Evolutionary conservation across 768 basidiomycete species (phyloP).

Genomic region (Trametes punicea): DNA sequence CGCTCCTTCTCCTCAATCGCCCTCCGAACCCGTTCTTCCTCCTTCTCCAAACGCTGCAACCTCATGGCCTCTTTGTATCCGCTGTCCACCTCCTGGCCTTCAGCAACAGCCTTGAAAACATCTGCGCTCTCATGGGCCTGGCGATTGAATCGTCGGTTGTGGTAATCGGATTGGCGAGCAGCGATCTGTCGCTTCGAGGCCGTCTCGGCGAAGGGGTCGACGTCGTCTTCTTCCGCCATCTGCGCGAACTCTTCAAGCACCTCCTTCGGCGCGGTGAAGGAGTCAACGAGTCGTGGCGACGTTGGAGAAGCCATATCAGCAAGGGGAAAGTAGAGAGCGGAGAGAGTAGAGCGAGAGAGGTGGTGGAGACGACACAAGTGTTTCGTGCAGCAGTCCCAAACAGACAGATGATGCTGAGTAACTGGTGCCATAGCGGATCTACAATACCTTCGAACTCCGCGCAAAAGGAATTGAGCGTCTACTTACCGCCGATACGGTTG

Average conservation of each 20-base stretch:
- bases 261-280: constrained; percentile 91
- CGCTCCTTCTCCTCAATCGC: constrained; percentile 89
- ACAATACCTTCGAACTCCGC: neutral
- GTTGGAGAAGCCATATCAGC: constrained; percentile 30
- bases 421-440: constrained; percentile 6
- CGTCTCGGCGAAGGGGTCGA: constrained; percentile 90
- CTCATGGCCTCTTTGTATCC: constrained; percentile 98
- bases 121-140: constrained; percentile 78
- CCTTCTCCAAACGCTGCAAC: constrained; percentile 84
- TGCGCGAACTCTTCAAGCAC: constrained; percentile 91
- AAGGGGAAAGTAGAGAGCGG: neutral
- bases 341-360: neutral
- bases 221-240: constrained; percentile 89
- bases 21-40: constrained; percentile 78
- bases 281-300: constrained; percentile 72
- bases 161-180: constrained; percentile 91
- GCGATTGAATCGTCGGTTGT: constrained; percentile 85
- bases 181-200: constrained; percentile 93
- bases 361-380: neutral
- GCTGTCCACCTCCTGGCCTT: constrained; percentile 71
- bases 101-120: constrained; percentile 66
- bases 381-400: neutral
- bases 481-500: neutral
- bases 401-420: constrained; percentile 10
- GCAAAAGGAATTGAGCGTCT: neutral